Base-by-base conservation (phyloP, 2,329 filamentous ascomycete species). In the Metarhizium rileyi region DNA sequence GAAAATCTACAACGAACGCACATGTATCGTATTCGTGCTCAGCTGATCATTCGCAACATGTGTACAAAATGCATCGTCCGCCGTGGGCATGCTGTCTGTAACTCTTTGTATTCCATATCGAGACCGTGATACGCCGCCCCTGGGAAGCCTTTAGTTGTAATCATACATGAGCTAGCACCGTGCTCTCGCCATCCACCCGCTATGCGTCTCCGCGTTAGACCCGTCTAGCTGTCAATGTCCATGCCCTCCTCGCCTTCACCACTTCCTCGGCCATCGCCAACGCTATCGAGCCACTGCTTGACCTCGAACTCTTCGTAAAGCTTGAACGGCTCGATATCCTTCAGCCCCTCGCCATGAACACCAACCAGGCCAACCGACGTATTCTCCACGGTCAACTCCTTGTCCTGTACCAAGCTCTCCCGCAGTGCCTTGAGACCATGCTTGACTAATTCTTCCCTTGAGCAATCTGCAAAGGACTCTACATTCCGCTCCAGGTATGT, bases 311-410 rank as follows among this genome's bases (percentile, higher is more conserved):
- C 90, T 66, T 98, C 93, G 62, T 87, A 93, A 57, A 95, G 76
- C 75, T 87, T 88, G 73, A 97, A 97, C 55, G 80, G 80, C 76
- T 97, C 87, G 28, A 86, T 70, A 49, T 63, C 70, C 67, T 77
- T 78, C 65, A 73, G 74, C 48, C 72, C 72, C 6, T 71, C 70
- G 35, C 55, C 54, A 53, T 70, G 69, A 55, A 67, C 72, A 9
- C 90, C 90, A 22, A 90, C 87, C 53, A 96, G 76, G 35, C 87
- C 90, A 48, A 98, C 80, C 59, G 89, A 95, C 49, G 90, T 95
- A 73, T 98, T 98, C 68, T 97, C 93, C 38, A 96, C 81, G 49
- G 91, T 97, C 67, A 98, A 74, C 77, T 97, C 90, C 76, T 94
- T 95, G 71, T 98, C 93, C 78, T 97, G 91, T 51, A 87, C 86